Conservation (phyloP, 176 grass and related monocot species). For the Oryza glumipatula region DNA sequence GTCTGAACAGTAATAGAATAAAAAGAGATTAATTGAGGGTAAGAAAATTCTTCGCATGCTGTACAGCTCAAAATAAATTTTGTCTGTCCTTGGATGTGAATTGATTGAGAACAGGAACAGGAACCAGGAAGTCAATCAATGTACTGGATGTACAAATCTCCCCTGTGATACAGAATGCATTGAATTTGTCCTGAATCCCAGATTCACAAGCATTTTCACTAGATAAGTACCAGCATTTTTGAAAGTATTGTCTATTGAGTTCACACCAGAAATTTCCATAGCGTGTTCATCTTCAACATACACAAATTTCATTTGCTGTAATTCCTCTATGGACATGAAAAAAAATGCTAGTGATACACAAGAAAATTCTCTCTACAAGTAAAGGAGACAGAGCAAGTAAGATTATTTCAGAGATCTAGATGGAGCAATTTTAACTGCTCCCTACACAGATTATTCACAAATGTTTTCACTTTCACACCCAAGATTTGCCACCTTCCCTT, state of each 20-base stretch:
- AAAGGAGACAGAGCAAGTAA: not conserved
- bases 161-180: not conserved
- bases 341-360: not conserved
- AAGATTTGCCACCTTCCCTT: conserved; percentile 51
- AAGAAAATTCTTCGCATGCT: not conserved
- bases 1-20: not conserved
- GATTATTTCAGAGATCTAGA: not conserved
- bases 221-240: not conserved
- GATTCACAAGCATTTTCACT: not conserved
- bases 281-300: not conserved
- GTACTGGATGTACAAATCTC: not conserved
- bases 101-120: not conserved
- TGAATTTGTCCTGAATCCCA: not conserved
- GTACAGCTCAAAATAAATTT: not conserved
- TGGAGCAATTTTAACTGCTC: not conserved
- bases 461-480: not conserved
- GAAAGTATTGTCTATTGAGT: not conserved
- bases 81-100: not conserved
- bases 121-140: not conserved
- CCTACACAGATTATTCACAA: conserved; percentile 16
- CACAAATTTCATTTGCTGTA: not conserved
- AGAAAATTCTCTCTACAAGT: not conserved
- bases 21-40: not conserved
- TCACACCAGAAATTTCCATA: not conserved
- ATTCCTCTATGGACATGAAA: conserved; percentile 6